phyloP scores from a whole-genome alignment of 495 filamentous ascomycete species.

The Penicillium paradoxum region DNA sequence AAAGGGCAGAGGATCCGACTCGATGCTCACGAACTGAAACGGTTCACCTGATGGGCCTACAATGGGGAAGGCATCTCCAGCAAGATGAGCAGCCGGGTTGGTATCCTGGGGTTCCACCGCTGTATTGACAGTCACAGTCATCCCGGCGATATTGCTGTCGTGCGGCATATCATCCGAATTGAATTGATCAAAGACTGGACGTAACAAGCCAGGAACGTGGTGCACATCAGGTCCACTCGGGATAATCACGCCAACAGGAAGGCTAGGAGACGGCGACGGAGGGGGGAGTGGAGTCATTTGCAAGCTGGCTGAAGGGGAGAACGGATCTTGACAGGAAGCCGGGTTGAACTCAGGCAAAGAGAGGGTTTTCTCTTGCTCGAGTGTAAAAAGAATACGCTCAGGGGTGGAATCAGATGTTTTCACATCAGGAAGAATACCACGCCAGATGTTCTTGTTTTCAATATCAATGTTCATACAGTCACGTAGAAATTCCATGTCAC shows the following conservation, averaged over 20 bases:
- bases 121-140: not conserved
- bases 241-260: not conserved
- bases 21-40: not conserved
- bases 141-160: too few relatives aligned
- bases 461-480: not conserved
- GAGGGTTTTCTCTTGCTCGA: not conserved
- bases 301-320: not conserved
- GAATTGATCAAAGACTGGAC: not conserved
- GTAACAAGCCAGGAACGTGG: not conserved
- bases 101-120: not conserved
- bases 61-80: not conserved
- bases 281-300: not conserved
- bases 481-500: not conserved
- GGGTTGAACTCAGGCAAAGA: not conserved
- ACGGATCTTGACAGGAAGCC: not conserved
- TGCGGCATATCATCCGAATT: not conserved
- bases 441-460: not conserved
- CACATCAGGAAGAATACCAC: not conserved
- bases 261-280: not conserved
- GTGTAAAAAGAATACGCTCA: not conserved
- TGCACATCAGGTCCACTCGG: not conserved
- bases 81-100: not conserved
- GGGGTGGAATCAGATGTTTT: not conserved
- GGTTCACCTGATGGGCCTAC: not conserved
- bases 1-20: not conserved